Evolutionary conservation across 2,329 filamentous ascomycete species (phyloP).

Genomic region (Ophiostoma australiae): DNA sequence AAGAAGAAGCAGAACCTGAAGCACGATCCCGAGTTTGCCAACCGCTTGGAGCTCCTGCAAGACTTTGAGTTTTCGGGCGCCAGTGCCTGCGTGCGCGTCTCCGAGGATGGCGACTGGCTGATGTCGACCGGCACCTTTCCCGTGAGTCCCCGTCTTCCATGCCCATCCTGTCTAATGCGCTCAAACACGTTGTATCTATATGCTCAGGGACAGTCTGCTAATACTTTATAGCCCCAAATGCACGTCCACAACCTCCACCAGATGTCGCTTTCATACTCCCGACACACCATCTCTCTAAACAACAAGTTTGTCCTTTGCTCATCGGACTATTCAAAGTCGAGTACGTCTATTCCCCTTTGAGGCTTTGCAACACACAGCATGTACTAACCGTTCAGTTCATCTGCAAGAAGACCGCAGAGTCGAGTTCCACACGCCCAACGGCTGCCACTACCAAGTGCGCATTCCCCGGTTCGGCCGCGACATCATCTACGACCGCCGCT

Average conservation of each 20-base stretch:
- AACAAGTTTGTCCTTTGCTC: slow-evolving; percentile 86
- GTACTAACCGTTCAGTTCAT: slow-evolving; percentile 50
- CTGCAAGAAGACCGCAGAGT: slow-evolving; percentile 86
- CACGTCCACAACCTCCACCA: slow-evolving; percentile 94
- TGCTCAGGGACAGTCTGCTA: neutral
- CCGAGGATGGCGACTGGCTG: slow-evolving; percentile 94
- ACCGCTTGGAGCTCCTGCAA: slow-evolving; percentile 88
- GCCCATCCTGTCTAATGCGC: neutral
- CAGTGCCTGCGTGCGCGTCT: slow-evolving; percentile 81
- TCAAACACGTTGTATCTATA: too few species aligned
- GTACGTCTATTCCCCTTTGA: slow-evolving; percentile 33
- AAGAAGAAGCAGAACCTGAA: slow-evolving; percentile 88
- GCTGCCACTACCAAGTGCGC: slow-evolving; percentile 82
- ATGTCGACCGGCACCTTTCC: slow-evolving; percentile 83
- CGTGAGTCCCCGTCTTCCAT: slow-evolving; percentile 34
- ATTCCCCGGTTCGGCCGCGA: slow-evolving; percentile 91
- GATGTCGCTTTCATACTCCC: slow-evolving; percentile 84
- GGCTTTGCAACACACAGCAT: too few species aligned
- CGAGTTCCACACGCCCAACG: slow-evolving; percentile 86
- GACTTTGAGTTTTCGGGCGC: slow-evolving; percentile 89
- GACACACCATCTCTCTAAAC: slow-evolving; percentile 88
- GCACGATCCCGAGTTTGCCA: slow-evolving; percentile 86
- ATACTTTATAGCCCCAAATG: slow-evolving; percentile 54
- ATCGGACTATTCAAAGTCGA: slow-evolving; percentile 84
- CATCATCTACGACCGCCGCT: slow-evolving; percentile 74